phyloP scores from a whole-genome alignment of 1,284 basidiomycete species.

The Cystobasidium pallidum region DNA sequence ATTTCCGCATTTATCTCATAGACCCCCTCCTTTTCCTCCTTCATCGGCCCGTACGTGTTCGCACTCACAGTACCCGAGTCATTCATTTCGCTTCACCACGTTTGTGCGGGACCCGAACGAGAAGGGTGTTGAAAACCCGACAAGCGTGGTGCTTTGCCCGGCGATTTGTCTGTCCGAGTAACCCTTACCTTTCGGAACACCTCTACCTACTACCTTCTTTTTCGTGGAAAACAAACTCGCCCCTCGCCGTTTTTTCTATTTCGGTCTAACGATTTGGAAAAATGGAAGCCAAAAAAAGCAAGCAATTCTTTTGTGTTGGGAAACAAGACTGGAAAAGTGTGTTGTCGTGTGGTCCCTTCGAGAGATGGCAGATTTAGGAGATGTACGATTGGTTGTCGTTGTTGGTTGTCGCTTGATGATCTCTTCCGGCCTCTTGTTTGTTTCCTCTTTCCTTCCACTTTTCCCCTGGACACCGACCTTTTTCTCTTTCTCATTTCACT shows the following conservation, averaged over 20 bases:
- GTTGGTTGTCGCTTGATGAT: conserved; percentile 22
- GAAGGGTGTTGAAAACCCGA: conserved; percentile 23
- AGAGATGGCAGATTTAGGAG: neutral
- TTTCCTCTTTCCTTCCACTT: neutral
- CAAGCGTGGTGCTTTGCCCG: conserved; percentile 25
- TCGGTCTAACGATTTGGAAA: conserved; percentile 2
- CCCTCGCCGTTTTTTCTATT: neutral
- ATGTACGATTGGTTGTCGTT: neutral
- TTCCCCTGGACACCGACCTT: neutral
- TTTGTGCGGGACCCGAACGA: conserved; percentile 29
- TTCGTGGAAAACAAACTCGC: conserved; percentile 16
- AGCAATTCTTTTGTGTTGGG: neutral
- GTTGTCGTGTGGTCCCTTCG: neutral
- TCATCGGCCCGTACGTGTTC: neutral
- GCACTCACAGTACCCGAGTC: conserved; percentile 20
- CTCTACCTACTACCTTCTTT: conserved; percentile 5
- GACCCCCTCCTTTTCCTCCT: neutral
- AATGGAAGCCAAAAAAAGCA: neutral
- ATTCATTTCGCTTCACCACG: conserved; percentile 19
- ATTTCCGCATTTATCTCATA: neutral
- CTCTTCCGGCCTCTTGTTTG: neutral
- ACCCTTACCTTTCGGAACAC: neutral
- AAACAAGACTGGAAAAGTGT: neutral
- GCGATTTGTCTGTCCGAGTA: conserved; percentile 27
- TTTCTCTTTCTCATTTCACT: neutral